These are phyloP conservation scores for Lipomyces spencermartinsiae DNA, from an alignment of 805 yeast genomes.

Conservation along the genomic window DNA sequence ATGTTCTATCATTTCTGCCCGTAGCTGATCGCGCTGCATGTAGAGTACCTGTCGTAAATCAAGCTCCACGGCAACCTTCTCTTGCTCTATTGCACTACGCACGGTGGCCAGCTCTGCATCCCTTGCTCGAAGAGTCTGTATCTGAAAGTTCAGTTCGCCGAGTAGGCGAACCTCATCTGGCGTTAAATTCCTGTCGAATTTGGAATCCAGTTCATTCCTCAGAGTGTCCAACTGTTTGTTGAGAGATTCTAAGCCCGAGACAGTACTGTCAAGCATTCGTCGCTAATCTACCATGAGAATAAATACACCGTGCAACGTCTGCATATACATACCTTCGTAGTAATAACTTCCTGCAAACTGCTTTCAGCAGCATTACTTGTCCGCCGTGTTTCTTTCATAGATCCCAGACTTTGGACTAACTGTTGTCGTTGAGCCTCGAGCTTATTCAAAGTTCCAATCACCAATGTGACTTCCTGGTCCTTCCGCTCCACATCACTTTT, in stretches of 20 bases:
- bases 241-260: constrained; percentile 48
- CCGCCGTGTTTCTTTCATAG: constrained; percentile 50
- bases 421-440: constrained; percentile 52
- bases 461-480: constrained; percentile 59
- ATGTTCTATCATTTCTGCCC: constrained; percentile 36
- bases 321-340: constrained; percentile 30
- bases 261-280: constrained; percentile 53
- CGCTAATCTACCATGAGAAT: constrained; percentile 38
- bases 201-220: constrained; percentile 56
- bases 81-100: constrained; percentile 55
- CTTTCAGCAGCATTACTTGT: constrained; percentile 14
- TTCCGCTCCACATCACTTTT: constrained; percentile 50
- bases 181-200: constrained; percentile 61
- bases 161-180: constrained; percentile 56
- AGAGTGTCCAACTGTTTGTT: constrained; percentile 54
- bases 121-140: constrained; percentile 26
- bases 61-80: constrained; percentile 55
- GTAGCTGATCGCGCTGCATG: constrained; percentile 57
- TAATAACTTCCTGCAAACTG: constrained; percentile 26
- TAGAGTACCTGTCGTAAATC: constrained; percentile 64
- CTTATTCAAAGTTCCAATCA: constrained; percentile 54
- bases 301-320: background rate
- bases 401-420: constrained; percentile 52
- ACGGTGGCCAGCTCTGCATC: constrained; percentile 52
- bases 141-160: constrained; percentile 43